These are phyloP conservation scores for Rhodotorula sp. DNA, from an alignment of 1,284 basidiomycete genomes.

Conservation along the genomic window DNA sequence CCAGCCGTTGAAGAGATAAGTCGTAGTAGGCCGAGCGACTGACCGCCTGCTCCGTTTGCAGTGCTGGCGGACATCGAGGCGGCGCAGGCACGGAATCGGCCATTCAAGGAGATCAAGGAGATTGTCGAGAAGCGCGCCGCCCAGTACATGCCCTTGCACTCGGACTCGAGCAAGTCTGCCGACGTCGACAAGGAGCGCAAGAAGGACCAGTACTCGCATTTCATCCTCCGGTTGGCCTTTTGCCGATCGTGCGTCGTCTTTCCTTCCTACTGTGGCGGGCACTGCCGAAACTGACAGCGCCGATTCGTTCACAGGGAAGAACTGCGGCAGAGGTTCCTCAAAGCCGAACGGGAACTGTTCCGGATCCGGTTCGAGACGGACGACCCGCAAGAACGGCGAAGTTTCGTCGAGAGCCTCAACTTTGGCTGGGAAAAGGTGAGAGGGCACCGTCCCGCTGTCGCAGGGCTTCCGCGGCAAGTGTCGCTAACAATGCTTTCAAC, in stretches of 20 bases:
- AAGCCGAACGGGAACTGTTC: constrained; percentile 84
- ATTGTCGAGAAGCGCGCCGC: constrained; percentile 63
- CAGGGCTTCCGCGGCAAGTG: too few species aligned
- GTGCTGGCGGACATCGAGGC: constrained; percentile 95
- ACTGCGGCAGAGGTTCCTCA: constrained; percentile 81
- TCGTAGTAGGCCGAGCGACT: not conserved
- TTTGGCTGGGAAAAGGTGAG: constrained; percentile 73
- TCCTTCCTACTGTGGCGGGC: not conserved
- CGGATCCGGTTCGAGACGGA: constrained; percentile 77
- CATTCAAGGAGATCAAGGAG: constrained; percentile 70
- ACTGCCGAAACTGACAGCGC: not conserved
- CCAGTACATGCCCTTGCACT: constrained; percentile 71
- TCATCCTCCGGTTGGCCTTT: constrained; percentile 91
- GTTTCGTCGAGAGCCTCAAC: constrained; percentile 71
- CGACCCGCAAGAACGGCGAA: constrained; percentile 61
- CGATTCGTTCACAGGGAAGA: constrained; percentile 68
- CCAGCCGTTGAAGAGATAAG: not conserved
- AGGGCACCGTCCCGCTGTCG: too few species aligned
- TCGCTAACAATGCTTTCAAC: too few species aligned
- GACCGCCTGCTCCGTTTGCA: constrained; percentile 13
- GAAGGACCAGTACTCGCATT: constrained; percentile 90
- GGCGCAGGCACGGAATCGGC: constrained; percentile 76
- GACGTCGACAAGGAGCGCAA: constrained; percentile 62
- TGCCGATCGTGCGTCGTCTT: constrained; percentile 76
- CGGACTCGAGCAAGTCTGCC: constrained; percentile 58